Percentiles rank a stretch among this genome's conserved stretches.
Evolutionary conservation across 148 eudicot species (phyloP).

Genomic region (Linanthus parryae): DNA sequence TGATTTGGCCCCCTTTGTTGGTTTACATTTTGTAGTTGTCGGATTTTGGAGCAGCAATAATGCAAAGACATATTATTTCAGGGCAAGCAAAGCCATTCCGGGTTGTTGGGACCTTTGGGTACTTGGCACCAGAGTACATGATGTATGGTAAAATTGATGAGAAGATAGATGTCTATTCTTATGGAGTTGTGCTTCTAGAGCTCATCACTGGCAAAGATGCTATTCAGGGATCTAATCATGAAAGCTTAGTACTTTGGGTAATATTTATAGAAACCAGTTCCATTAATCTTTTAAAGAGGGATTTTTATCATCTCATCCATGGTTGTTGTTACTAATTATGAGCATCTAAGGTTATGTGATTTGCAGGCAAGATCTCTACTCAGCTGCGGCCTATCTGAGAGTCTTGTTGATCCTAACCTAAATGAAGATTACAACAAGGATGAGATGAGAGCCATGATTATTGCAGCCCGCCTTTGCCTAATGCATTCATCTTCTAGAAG

Average conservation of each 20-base stretch:
- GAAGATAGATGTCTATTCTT: slow-evolving; percentile 36
- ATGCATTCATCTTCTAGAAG: slow-evolving; percentile 32
- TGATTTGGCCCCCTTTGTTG: too few relatives aligned
- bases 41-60: too few relatives aligned
- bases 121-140: slow-evolving; percentile 36
- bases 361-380: slow-evolving; percentile 36
- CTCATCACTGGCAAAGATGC: slow-evolving; percentile 38
- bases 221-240: slow-evolving; percentile 15
- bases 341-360: not conserved
- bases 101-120: slow-evolving; percentile 27
- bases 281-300: too few relatives aligned
- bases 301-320: not conserved
- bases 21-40: too few relatives aligned
- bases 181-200: too few relatives aligned
- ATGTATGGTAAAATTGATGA: slow-evolving; percentile 40
- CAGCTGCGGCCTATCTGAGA: slow-evolving; percentile 22
- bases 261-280: too few relatives aligned
- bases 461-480: slow-evolving; percentile 30
- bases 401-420: slow-evolving; percentile 30
- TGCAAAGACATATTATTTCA: too few relatives aligned
- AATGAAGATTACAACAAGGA: slow-evolving; percentile 23
- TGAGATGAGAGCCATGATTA: slow-evolving; percentile 29
- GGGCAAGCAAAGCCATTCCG: too few relatives aligned
- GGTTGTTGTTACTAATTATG: not conserved
- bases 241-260: slow-evolving; percentile 37